Percentiles rank a stretch among this genome's conserved stretches.
These are phyloP conservation scores for Warburgia ugandensis DNA, from an alignment of 164 flowering plant genomes.

Conservation along the genomic window DNA sequence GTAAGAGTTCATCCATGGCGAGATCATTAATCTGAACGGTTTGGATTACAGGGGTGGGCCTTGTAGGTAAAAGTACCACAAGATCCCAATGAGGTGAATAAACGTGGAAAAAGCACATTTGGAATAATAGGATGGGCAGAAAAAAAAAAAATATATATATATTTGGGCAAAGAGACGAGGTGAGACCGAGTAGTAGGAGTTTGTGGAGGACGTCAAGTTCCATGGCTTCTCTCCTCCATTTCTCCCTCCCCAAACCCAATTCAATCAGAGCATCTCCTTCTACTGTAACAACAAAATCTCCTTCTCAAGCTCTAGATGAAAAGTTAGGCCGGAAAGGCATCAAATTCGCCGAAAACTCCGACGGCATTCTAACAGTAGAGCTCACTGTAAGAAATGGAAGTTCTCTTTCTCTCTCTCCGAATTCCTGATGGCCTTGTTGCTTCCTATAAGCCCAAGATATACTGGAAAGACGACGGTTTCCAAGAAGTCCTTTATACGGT, in stretches of 20 bases:
- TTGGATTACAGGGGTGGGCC: too few relatives aligned
- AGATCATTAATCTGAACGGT: too few relatives aligned
- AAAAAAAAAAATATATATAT: too few relatives aligned
- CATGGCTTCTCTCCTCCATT: conserved; percentile 2
- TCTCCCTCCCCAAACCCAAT: conserved; percentile 1
- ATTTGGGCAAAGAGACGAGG: neutral
- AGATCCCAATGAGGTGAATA: too few relatives aligned
- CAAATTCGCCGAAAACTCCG: conserved; percentile 15
- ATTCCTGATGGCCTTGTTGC: conserved; percentile 64
- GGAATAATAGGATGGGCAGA: too few relatives aligned
- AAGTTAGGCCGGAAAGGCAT: conserved; percentile 77
- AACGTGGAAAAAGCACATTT: too few relatives aligned
- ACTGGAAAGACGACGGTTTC: conserved; percentile 81
- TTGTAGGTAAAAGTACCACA: too few relatives aligned
- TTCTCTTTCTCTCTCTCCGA: conserved; percentile 44
- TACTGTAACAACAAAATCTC: neutral
- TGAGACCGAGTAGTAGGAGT: neutral
- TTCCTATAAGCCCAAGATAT: conserved; percentile 81
- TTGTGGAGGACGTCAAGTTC: neutral
- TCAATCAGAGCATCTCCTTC: neutral
- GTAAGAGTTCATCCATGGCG: too few relatives aligned
- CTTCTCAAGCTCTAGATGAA: conserved; percentile 33
- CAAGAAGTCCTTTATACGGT: conserved; percentile 75
- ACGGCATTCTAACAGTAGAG: conserved; percentile 28
- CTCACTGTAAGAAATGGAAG: conserved; percentile 85